Percentiles rank a stretch among this genome's conserved stretches.
Evolutionary conservation across 257 asterid species (phyloP).

Genomic region (Primulina huaijiensis): DNA sequence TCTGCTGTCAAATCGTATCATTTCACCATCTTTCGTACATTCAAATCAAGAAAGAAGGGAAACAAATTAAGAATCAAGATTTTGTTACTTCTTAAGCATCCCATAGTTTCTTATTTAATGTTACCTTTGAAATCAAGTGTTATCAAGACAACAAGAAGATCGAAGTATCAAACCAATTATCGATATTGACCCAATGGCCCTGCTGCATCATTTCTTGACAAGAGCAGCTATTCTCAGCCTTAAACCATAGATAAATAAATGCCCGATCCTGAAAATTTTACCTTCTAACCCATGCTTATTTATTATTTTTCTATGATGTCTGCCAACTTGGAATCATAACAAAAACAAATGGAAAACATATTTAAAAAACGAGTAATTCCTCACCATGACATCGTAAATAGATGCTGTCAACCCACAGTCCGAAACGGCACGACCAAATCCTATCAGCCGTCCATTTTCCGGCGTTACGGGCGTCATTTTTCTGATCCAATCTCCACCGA

Average conservation of each 20-base stretch:
- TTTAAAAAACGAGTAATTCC: slow-evolving; percentile 5
- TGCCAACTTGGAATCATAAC: neutral
- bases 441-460: slow-evolving; percentile 64
- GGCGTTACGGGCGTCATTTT: slow-evolving; percentile 63
- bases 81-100: neutral
- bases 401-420: slow-evolving; percentile 79
- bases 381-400: slow-evolving; percentile 82
- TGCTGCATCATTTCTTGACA: no score
- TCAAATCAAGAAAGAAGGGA: neutral
- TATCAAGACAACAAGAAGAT: no score
- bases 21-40: neutral
- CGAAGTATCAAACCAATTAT: no score
- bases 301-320: neutral
- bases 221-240: no score
- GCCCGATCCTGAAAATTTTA: no score
- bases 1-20: neutral
- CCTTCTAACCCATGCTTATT: no score
- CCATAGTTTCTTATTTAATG: neutral
- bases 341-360: neutral
- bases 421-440: slow-evolving; percentile 90
- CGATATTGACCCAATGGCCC: no score
- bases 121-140: no score
- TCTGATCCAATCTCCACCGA: slow-evolving; percentile 65
- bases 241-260: no score
- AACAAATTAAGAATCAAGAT: neutral